Base-by-base conservation (phyloP, 2,329 filamentous ascomycete species). In the Orbilia blumenaviensis region DNA sequence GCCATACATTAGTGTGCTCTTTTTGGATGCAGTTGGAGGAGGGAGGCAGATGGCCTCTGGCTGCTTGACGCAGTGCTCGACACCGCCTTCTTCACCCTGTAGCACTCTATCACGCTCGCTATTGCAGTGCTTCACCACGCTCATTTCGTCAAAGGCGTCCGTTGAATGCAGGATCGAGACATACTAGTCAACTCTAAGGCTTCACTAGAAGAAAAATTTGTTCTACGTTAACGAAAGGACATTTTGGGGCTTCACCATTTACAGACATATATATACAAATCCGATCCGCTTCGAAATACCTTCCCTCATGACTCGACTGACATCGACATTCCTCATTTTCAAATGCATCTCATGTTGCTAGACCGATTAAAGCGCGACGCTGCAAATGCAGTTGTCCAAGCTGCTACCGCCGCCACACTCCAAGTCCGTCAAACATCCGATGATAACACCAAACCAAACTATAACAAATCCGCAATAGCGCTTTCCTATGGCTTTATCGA, bases 1-100 rank as follows among this genome's bases (percentile, higher is more conserved):
- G 60, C 34, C 46, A 34, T 60, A 62, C 67, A 64, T 60, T 64
- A 72, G 60, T 58, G 56, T 72, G 18, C 41, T 54, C 48, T 62
- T 50, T 66, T 60, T 41, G 27, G 44, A 50, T 54, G 56, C 66
- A 50, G 61, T 71, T 71, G 58, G 66, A 71, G 56, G 66, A 71
- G 66, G 54, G 44, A 71, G 46, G 56, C 56, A 71, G 46, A 71
- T 46, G 66, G 66, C 64, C 50, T 76, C 64, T 76, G 50, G 62
- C 56, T 69, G 64, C 64, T 76, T 76, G 72, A 76, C 64, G 72
- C 72, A 76, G 72, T 69, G 58, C 36, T 64, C 64, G 64, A 69
- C 64, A 76, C 64, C 50, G 58, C 64, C 64, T 63, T 66, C 41
- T 67, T 66, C 42, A 48, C 34, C 56, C 56, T 69, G 72, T 76